A percentile compares a stretch with the other conserved stretches of the same genome.
Conservation (phyloP, 2,329 filamentous ascomycete genomes). For the Xylariaceae sp. region DNA sequence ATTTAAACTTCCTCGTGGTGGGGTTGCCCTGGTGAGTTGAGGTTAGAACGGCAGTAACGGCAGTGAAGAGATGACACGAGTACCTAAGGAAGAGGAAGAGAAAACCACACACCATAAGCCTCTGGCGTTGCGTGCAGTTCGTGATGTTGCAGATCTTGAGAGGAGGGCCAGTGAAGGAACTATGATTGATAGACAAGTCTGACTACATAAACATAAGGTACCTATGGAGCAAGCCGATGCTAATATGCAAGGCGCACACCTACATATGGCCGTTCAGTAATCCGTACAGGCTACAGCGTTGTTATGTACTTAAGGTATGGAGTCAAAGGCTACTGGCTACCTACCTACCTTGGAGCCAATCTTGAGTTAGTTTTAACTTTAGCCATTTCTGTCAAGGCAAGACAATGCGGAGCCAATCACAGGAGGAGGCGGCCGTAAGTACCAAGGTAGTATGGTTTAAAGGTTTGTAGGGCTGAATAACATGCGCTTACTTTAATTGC, state of each 20-base stretch:
- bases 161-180: neutral
- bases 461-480: conserved; percentile 26
- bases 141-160: neutral
- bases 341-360: neutral
- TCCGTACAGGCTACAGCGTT: neutral
- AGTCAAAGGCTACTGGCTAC: neutral
- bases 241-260: neutral
- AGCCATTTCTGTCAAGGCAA: conserved; percentile 21
- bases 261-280: too few species aligned
- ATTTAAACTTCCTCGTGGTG: neutral
- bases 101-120: conserved; percentile 1
- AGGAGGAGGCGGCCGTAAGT: neutral
- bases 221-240: neutral
- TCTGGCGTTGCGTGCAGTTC: neutral
- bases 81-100: too few species aligned
- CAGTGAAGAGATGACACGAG: neutral
- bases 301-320: neutral
- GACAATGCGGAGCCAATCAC: conserved; percentile 23
- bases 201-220: too few species aligned
- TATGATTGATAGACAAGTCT: neutral
- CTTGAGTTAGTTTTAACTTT: conserved; percentile 6
- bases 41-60: neutral
- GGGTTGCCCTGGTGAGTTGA: neutral
- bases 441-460: neutral
- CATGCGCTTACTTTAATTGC: neutral